A percentile compares a stretch with the other conserved stretches of the same genome.
phyloP scores from a whole-genome alignment of 768 basidiomycete species.

The Pleurotus pulmonarius region DNA sequence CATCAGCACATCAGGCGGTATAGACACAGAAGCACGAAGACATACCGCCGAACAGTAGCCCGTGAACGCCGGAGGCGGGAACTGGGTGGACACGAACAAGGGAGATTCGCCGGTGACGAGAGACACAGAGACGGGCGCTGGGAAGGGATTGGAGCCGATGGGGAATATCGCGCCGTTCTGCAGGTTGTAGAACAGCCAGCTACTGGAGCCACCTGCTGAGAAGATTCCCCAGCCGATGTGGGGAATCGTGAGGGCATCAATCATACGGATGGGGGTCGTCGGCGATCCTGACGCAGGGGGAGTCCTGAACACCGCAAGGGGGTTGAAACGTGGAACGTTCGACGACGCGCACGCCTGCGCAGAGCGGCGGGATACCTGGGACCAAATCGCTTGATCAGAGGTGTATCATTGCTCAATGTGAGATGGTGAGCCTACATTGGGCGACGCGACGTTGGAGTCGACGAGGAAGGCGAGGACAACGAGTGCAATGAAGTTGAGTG shows the following conservation, averaged over 20 bases:
- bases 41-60: not conserved
- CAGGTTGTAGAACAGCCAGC: not conserved
- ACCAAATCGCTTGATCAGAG: no score
- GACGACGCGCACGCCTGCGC: no score
- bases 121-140: not conserved
- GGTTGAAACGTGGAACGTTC: not conserved
- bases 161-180: not conserved
- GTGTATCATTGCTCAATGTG: no score
- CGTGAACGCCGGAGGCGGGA: not conserved
- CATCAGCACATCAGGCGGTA: no score
- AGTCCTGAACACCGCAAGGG: not conserved
- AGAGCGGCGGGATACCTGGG: no score
- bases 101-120: not conserved
- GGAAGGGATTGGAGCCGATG: not conserved
- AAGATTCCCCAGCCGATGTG: not conserved
- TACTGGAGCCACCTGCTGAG: not conserved
- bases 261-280: not conserved
- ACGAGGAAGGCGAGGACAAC: no score
- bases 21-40: no score
- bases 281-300: not conserved
- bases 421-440: no score
- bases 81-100: conserved; percentile 1
- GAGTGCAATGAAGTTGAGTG: no score
- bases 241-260: not conserved
- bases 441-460: no score